A percentile compares a stretch with the other conserved stretches of the same genome.
phyloP scores from a whole-genome alignment of 2,329 filamentous ascomycete species.

The Talaromyces sp. region DNA sequence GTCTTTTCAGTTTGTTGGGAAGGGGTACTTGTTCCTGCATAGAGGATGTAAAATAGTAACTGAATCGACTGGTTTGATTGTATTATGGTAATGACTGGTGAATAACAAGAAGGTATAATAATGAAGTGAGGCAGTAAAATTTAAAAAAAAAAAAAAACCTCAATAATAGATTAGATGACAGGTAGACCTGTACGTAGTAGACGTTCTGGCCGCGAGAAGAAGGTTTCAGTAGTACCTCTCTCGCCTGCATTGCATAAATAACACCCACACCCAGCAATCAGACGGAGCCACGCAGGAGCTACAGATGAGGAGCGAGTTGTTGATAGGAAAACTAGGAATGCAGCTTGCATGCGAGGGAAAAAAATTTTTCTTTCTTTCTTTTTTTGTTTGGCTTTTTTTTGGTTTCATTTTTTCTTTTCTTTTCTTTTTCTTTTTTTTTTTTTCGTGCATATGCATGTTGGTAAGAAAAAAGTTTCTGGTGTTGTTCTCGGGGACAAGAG shows the following conservation, averaged over 20 bases:
- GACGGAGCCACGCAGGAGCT: background rate
- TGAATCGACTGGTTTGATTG: background rate
- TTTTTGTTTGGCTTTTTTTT: background rate
- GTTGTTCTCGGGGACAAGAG: background rate
- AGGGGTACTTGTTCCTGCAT: background rate
- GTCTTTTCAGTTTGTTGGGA: background rate
- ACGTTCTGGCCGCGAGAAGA: background rate
- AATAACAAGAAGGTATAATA: background rate
- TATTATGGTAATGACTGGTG: background rate
- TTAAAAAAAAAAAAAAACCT: too few relatives aligned
- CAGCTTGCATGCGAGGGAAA: background rate
- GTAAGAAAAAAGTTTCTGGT: background rate
- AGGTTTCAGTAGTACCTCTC: background rate
- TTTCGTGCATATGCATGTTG: background rate
- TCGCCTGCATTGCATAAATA: background rate
- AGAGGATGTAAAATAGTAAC: background rate
- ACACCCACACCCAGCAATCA: background rate
- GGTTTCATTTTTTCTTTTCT: background rate
- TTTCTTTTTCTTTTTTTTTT: background rate
- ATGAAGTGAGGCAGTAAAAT: too few relatives aligned
- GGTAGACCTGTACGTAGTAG: background rate
- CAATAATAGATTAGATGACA: too few relatives aligned
- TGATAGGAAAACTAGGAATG: background rate
- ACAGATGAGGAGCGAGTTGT: background rate
- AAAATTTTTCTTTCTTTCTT: background rate